Percentiles rank a stretch among this genome's conserved stretches.
phyloP scores from a whole-genome alignment of 2,329 filamentous ascomycete species.

The Paecilomyces sp. region DNA sequence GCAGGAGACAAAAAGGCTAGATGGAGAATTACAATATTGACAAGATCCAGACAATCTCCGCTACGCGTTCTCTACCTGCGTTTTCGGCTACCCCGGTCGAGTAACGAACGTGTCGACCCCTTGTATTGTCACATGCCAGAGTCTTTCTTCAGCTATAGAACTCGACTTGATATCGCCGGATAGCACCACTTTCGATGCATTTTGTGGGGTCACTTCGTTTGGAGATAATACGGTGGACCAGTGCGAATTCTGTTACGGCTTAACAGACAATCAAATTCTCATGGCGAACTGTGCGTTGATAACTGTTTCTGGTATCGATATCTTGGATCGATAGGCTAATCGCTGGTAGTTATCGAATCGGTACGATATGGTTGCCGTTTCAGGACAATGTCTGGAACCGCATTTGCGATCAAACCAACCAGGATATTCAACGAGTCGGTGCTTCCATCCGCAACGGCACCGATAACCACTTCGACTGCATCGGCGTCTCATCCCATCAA shows the following conservation, averaged over 20 bases:
- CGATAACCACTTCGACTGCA: slow-evolving; percentile 13
- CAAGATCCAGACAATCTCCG: slow-evolving; percentile 36
- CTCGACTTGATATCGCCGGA: slow-evolving; percentile 21
- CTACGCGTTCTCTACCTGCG: slow-evolving; percentile 36
- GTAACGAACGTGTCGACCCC: slow-evolving; percentile 34
- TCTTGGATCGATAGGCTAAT: slow-evolving; percentile 5
- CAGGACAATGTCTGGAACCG: slow-evolving; percentile 21
- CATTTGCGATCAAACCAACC: slow-evolving; percentile 33
- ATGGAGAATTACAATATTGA: neutral
- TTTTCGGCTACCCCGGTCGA: slow-evolving; percentile 33
- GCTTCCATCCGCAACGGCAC: slow-evolving; percentile 24
- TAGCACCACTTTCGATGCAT: slow-evolving; percentile 24
- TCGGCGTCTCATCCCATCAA: slow-evolving; percentile 11
- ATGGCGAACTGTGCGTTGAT: slow-evolving; percentile 36
- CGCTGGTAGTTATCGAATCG: slow-evolving; percentile 34
- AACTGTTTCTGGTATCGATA: neutral
- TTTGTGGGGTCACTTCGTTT: slow-evolving; percentile 31
- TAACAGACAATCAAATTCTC: slow-evolving; percentile 32
- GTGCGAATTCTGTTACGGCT: slow-evolving; percentile 38
- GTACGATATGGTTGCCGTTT: slow-evolving; percentile 40
- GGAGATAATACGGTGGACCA: slow-evolving; percentile 34
- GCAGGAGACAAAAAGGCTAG: neutral
- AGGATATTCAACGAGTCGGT: slow-evolving; percentile 35
- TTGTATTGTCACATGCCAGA: slow-evolving; percentile 37
- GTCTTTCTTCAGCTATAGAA: slow-evolving; percentile 24